Conservation (phyloP, 2,329 filamentous ascomycete species). For the Hypoxylon sp. region DNA sequence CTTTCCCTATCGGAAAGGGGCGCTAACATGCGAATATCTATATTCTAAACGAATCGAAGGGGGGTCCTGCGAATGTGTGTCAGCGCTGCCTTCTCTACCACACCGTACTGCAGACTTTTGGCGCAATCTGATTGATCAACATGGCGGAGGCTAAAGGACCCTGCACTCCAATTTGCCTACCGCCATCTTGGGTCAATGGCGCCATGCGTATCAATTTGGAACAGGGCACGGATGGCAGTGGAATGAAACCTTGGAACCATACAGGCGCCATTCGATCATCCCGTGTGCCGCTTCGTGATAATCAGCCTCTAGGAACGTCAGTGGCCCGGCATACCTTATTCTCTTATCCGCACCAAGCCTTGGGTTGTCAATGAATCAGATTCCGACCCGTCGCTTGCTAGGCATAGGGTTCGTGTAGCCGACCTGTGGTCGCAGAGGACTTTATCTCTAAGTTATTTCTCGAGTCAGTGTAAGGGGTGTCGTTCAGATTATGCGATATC, state of each 20-base stretch:
- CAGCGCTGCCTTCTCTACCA: constrained; percentile 40
- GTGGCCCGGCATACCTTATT: constrained; percentile 40
- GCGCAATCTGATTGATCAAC: constrained; percentile 45
- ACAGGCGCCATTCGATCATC: constrained; percentile 28
- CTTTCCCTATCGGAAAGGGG: constrained; percentile 52
- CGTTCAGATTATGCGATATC: constrained; percentile 25
- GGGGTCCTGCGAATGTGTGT: constrained; percentile 37
- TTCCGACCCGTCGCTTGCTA: constrained; percentile 26
- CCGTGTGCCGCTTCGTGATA: constrained; percentile 23
- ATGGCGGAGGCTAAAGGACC: constrained; percentile 42
- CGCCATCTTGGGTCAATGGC: constrained; percentile 48
- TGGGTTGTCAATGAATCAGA: constrained; percentile 22
- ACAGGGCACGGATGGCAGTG: constrained; percentile 34
- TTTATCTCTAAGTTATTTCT: constrained; percentile 17
- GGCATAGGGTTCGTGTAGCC: constrained; percentile 27
- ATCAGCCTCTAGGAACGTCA: constrained; percentile 39
- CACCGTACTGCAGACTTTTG: constrained; percentile 35
- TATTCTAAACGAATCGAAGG: constrained; percentile 45
- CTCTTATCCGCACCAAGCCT: constrained; percentile 33
- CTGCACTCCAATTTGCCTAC: constrained; percentile 45
- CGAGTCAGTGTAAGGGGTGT: constrained; percentile 26
- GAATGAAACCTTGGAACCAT: constrained; percentile 36
- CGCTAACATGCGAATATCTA: constrained; percentile 47
- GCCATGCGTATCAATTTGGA: constrained; percentile 46
- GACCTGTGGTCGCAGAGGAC: constrained; percentile 18